Evolutionary conservation across 2,329 filamentous ascomycete genomes (phyloP).

Genomic region (Fusarium setosum): DNA sequence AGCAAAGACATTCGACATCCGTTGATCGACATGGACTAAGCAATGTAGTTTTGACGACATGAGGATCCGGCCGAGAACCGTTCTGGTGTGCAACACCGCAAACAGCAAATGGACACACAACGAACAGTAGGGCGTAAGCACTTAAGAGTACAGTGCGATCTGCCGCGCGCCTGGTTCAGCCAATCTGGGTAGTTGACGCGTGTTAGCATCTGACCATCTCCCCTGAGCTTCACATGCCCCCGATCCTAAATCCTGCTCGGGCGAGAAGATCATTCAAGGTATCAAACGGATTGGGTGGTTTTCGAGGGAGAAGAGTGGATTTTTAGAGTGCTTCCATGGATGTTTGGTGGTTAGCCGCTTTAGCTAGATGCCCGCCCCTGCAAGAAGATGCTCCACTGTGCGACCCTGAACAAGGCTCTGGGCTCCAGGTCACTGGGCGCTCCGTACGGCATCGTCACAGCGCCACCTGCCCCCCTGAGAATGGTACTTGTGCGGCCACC

Average conservation of each 20-base stretch:
- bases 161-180: background rate
- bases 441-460: background rate
- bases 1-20: background rate
- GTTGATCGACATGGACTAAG: no score
- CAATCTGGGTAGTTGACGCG: background rate
- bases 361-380: no score
- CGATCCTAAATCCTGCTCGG: background rate
- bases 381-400: constrained; percentile 15
- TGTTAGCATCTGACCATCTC: constrained; percentile 7
- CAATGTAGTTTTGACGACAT: no score
- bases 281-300: background rate
- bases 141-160: background rate
- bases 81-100: no score
- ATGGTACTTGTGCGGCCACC: constrained; percentile 2
- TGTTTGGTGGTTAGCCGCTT: constrained; percentile 4
- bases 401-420: constrained; percentile 20
- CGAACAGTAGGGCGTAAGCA: background rate
- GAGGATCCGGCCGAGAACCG: no score
- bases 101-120: no score
- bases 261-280: background rate
- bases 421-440: background rate
- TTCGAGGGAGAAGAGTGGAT: background rate
- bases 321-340: constrained; percentile 7
- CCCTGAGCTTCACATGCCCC: background rate
- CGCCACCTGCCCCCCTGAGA: constrained; percentile 22